Percentiles rank a stretch among this genome's conserved stretches.
Conservation (phyloP, 352 stramenopile genomes). For the Phytophthora litchii region DNA sequence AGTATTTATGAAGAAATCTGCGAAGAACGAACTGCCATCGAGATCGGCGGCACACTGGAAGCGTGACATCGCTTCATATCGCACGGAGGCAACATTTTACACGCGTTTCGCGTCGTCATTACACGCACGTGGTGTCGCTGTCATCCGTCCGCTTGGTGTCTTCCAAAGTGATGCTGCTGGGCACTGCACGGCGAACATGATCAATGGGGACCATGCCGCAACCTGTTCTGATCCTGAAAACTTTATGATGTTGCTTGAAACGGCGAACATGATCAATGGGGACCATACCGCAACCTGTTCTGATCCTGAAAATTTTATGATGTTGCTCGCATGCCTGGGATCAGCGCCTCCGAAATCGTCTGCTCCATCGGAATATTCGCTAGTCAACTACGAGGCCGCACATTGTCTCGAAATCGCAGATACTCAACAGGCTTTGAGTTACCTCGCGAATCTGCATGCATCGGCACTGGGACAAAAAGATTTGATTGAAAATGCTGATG, state of each 20-base stretch:
- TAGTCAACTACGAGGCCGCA: slow-evolving; percentile 34
- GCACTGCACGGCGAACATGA: slow-evolving; percentile 14
- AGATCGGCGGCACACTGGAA: slow-evolving; percentile 52
- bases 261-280: slow-evolving; percentile 22
- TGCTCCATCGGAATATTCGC: slow-evolving; percentile 6
- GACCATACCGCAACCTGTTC: slow-evolving; percentile 12
- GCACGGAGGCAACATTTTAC: slow-evolving; percentile 65
- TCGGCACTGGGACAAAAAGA: slow-evolving; percentile 34
- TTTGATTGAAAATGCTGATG: slow-evolving; percentile 33
- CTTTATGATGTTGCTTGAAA: slow-evolving; percentile 64
- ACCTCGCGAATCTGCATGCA: slow-evolving; percentile 57
- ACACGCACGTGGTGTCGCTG: slow-evolving; percentile 29
- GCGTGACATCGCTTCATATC: slow-evolving; percentile 67
- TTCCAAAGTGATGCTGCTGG: slow-evolving; percentile 40
- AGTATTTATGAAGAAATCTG: slow-evolving; percentile 74
- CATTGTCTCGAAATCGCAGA: slow-evolving; percentile 48
- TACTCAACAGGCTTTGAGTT: slow-evolving; percentile 47
- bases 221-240: slow-evolving; percentile 35
- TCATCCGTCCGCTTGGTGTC: slow-evolving; percentile 59
- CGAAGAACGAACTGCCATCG: slow-evolving; percentile 54
- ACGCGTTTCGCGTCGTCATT: slow-evolving; percentile 45
- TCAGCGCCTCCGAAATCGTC: not conserved
- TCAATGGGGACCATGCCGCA: slow-evolving; percentile 8
- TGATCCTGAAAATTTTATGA: slow-evolving; percentile 49
- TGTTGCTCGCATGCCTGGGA: slow-evolving; percentile 58